Evolutionary conservation across 164 flowering plant genomes (phyloP).

Genomic region (Nelumbo lutea): DNA sequence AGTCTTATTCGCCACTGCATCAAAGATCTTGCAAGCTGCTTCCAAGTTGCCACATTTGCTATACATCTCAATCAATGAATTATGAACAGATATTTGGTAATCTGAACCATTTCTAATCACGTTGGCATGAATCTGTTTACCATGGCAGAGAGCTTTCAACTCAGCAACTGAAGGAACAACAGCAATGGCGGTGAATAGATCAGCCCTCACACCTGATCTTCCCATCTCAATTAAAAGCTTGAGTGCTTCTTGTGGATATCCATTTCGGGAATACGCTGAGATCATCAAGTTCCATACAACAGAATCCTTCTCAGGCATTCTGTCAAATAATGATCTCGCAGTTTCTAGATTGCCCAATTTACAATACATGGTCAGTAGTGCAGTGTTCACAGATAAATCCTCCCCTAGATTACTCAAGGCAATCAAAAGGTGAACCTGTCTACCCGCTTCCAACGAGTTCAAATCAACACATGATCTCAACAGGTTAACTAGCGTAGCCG

Average conservation of each 20-base stretch:
- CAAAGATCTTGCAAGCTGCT: constrained; percentile 34
- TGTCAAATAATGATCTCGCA: constrained; percentile 37
- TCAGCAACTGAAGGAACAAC: constrained; percentile 39
- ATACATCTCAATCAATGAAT: constrained; percentile 63
- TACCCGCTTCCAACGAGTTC: constrained; percentile 34
- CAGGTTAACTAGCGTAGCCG: constrained; percentile 22
- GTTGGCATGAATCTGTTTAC: constrained; percentile 51
- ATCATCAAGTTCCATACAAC: constrained; percentile 59
- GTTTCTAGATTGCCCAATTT: constrained; percentile 36
- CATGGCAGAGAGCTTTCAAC: constrained; percentile 34
- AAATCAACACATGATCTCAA: constrained; percentile 35
- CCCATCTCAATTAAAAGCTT: constrained; percentile 36
- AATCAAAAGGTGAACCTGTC: constrained; percentile 31
- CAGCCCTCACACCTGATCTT: constrained; percentile 36
- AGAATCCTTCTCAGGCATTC: constrained; percentile 40
- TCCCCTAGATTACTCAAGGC: constrained; percentile 23
- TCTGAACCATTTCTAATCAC: constrained; percentile 39
- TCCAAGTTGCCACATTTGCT: constrained; percentile 31
- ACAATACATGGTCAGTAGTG: constrained; percentile 48
- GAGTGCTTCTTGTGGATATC: constrained; percentile 34
- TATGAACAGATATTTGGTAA: constrained; percentile 44
- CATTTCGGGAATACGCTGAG: constrained; percentile 37
- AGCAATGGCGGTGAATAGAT: constrained; percentile 45
- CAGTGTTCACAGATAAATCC: constrained; percentile 40
- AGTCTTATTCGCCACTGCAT: constrained; percentile 29